Evolutionary conservation across 345 rosid genomes (phyloP).

Genomic region (Acer negundo): DNA sequence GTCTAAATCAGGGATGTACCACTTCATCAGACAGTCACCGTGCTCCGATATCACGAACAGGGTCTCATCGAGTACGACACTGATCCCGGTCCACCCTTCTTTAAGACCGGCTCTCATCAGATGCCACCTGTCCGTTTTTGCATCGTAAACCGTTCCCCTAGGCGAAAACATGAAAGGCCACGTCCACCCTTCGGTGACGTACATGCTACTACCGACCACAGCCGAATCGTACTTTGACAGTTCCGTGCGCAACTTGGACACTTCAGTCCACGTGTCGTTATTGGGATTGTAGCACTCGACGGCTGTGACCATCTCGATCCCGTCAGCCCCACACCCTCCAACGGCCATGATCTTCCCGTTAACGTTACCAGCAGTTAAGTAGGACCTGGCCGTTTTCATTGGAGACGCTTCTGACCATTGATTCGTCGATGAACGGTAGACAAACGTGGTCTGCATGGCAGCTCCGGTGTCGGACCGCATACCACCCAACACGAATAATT

Average conservation of each 20-base stretch:
- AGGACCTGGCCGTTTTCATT: conserved; percentile 58
- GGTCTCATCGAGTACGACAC: conserved; percentile 42
- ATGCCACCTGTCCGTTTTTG: conserved; percentile 52
- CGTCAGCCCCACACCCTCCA: conserved; percentile 50
- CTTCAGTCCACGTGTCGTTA: conserved; percentile 49
- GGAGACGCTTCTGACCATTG: conserved; percentile 59
- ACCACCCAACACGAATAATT: conserved; percentile 72
- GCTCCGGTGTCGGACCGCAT: conserved; percentile 42
- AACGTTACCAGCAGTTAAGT: conserved; percentile 46
- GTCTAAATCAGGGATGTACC: conserved; percentile 45
- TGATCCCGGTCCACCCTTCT: conserved; percentile 76
- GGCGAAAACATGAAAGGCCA: conserved; percentile 79
- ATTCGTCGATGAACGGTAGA: conserved; percentile 53
- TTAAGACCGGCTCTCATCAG: conserved; percentile 62
- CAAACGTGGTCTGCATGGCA: conserved; percentile 32
- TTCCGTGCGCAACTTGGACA: conserved; percentile 35
- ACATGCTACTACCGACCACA: conserved; percentile 48
- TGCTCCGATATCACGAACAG: conserved; percentile 68
- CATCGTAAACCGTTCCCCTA: conserved; percentile 55
- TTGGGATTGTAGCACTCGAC: conserved; percentile 57
- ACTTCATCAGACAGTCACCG: conserved; percentile 68
- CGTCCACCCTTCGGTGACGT: conserved; percentile 79
- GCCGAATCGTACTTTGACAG: conserved; percentile 71
- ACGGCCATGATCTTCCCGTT: conserved; percentile 57
- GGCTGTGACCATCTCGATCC: conserved; percentile 36